These are phyloP conservation scores for Botryotinia globosa DNA, from an alignment of 2,329 filamentous ascomycete genomes.

Conservation along the genomic window DNA sequence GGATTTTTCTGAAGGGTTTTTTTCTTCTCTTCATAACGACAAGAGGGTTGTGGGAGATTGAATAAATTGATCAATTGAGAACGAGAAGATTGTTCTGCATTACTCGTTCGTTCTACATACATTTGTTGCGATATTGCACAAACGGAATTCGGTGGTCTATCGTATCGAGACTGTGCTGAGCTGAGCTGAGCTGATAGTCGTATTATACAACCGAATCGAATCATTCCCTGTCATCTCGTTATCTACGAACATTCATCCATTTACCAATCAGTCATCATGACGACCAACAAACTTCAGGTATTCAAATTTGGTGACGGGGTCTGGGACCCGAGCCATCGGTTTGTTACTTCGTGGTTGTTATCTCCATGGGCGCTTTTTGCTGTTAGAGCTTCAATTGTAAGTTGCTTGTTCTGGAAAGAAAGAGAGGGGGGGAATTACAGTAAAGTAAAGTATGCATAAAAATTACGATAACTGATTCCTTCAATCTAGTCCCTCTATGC, in stretches of 20 bases:
- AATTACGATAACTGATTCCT: not conserved
- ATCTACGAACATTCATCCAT: not conserved
- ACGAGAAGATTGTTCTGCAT: not conserved
- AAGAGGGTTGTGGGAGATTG: not conserved
- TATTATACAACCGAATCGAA: not conserved
- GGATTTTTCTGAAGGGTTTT: not conserved
- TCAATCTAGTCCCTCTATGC: conserved; percentile 58
- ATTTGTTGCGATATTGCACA: not conserved
- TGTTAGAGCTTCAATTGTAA: conserved; percentile 54
- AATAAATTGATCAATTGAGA: not conserved
- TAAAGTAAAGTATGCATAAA: not conserved
- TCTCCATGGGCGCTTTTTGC: conserved; percentile 60
- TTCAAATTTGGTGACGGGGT: conserved; percentile 24
- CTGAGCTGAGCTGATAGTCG: not conserved
- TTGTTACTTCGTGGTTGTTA: conserved; percentile 80
- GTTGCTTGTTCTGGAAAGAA: conserved; percentile 30
- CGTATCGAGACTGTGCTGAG: not conserved
- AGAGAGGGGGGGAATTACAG: not conserved
- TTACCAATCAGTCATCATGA: not conserved
- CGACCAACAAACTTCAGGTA: not conserved
- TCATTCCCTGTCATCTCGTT: not conserved
- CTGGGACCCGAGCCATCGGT: conserved; percentile 54
- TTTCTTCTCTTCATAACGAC: not conserved
- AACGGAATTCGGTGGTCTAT: not conserved
- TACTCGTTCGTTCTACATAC: not conserved